A percentile compares a stretch with the other conserved stretches of the same genome.
Evolutionary conservation across 306 rosid species (phyloP).

Genomic region (Heteromeles arbutifolia): DNA sequence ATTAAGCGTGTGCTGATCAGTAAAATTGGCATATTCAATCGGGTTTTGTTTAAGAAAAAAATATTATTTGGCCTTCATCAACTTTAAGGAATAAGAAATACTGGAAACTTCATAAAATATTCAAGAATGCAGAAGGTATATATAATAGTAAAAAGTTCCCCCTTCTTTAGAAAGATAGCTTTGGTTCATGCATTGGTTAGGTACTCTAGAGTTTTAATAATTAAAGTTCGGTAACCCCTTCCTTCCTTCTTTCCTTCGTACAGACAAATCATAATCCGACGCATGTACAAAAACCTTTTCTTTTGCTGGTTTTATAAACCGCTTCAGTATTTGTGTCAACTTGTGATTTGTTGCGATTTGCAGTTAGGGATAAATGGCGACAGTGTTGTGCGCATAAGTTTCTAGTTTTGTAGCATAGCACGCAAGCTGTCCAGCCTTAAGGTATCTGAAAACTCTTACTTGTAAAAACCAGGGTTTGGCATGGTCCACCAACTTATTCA

Average conservation of each 20-base stretch:
- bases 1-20: not conserved
- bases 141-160: not conserved
- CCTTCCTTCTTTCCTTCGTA: not conserved
- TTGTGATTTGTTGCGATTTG: too few relatives aligned
- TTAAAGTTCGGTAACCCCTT: conserved; percentile 15
- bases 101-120: not conserved
- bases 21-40: not conserved
- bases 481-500: conserved; percentile 12
- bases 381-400: not conserved
- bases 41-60: not conserved
- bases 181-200: not conserved
- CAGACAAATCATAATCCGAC: too few relatives aligned
- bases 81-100: too few relatives aligned
- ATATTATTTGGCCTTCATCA: too few relatives aligned
- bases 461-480: conserved; percentile 28
- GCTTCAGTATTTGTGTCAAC: too few relatives aligned
- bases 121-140: not conserved
- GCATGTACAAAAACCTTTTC: too few relatives aligned
- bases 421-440: conserved; percentile 35
- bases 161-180: not conserved
- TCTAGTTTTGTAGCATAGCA: not conserved
- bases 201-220: not conserved
- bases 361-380: too few relatives aligned
- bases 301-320: not conserved
- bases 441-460: conserved; percentile 25